Evolutionary conservation across 2,329 filamentous ascomycete genomes (phyloP).

Genomic region (Pseudopithomyces maydicus): DNA sequence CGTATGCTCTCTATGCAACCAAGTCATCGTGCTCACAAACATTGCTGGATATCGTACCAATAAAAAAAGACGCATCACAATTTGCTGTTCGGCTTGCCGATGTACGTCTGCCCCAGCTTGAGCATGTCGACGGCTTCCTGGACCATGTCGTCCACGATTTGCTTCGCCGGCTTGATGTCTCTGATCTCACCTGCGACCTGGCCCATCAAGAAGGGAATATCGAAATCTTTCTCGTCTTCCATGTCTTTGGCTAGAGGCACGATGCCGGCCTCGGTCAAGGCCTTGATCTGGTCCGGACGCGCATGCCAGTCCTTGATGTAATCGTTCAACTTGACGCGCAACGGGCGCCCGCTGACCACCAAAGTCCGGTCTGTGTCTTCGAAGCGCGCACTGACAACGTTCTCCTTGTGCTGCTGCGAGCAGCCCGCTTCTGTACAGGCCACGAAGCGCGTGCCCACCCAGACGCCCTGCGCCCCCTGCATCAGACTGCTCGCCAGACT

Average conservation of each 20-base stretch:
- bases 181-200: slow-evolving; percentile 82
- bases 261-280: slow-evolving; percentile 75
- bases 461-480: slow-evolving; percentile 86
- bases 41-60: no score
- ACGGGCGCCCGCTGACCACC: slow-evolving; percentile 79
- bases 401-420: slow-evolving; percentile 80
- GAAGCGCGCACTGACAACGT: slow-evolving; percentile 78
- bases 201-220: slow-evolving; percentile 90
- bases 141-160: slow-evolving; percentile 93
- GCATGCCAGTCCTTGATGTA: slow-evolving; percentile 84
- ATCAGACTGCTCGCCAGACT: slow-evolving; percentile 81
- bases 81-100: slow-evolving; percentile 39
- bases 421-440: slow-evolving; percentile 81
- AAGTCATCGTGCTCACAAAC: no score
- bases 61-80: slow-evolving; percentile 19
- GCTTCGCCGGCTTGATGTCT: slow-evolving; percentile 77
- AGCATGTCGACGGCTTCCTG: slow-evolving; percentile 46
- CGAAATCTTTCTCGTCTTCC: slow-evolving; percentile 80
- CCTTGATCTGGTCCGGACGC: slow-evolving; percentile 73
- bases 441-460: slow-evolving; percentile 94
- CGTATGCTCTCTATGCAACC: no score
- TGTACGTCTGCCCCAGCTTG: slow-evolving; percentile 42
- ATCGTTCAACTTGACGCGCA: slow-evolving; percentile 80
- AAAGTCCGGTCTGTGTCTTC: slow-evolving; percentile 82
- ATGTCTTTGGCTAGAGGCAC: slow-evolving; percentile 84